Conservation (phyloP, 768 basidiomycete genomes). For the Mycena haematopus region DNA sequence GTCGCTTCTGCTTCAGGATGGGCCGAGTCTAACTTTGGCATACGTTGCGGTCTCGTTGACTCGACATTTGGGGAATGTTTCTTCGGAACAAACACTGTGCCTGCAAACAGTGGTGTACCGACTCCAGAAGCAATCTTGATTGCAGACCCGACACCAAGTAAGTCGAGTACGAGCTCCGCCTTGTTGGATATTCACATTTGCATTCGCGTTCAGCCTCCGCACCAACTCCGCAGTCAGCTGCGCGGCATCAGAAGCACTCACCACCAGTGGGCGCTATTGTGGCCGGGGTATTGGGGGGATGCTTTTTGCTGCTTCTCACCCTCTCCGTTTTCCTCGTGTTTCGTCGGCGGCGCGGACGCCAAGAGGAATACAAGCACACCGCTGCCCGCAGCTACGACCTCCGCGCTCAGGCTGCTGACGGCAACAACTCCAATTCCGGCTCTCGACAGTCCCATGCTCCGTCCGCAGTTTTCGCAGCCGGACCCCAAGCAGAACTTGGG, state of each 20-base stretch:
- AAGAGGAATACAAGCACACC: not conserved
- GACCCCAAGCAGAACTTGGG: not conserved
- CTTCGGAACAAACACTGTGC: not conserved
- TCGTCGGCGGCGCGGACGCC: not conserved
- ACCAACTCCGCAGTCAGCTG: not conserved
- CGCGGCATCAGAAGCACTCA: not conserved
- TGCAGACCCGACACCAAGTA: not conserved
- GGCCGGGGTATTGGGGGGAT: not conserved
- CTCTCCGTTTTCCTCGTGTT: not conserved
- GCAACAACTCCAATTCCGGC: not conserved
- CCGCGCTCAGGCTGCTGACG: no score
- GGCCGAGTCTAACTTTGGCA: not conserved
- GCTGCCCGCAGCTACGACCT: not conserved
- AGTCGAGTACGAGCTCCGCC: not conserved
- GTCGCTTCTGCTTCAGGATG: conserved; percentile 1
- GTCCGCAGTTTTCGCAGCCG: not conserved
- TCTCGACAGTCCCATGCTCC: not conserved
- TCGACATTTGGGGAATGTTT: not conserved
- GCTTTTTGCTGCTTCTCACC: no score
- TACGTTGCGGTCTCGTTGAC: not conserved
- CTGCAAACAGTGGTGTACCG: not conserved
- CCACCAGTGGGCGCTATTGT: not conserved
- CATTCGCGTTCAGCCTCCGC: not conserved
- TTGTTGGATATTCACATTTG: not conserved
- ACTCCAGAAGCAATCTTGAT: not conserved